Percentiles rank a stretch among this genome's conserved stretches.
These are phyloP conservation scores for Sarcodon aspratus DNA, from an alignment of 768 basidiomycete species.

Conservation along the genomic window DNA sequence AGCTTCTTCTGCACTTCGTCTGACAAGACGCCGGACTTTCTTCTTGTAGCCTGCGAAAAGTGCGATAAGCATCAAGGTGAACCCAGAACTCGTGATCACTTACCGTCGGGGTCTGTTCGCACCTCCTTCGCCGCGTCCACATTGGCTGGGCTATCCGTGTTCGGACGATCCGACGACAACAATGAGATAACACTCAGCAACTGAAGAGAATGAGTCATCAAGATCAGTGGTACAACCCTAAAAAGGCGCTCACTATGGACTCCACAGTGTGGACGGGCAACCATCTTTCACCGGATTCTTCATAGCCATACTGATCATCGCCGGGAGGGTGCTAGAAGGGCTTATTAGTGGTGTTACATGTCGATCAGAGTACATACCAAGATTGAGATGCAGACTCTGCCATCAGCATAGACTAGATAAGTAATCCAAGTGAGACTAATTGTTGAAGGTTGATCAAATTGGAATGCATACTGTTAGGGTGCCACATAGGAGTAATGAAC, in stretches of 20 bases:
- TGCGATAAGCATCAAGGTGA: not conserved
- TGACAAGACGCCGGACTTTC: conserved; percentile 85
- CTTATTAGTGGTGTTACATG: conserved; percentile 3
- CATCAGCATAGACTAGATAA: conserved; percentile 77
- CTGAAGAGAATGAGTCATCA: conserved; percentile 26
- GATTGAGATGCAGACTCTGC: conserved; percentile 93
- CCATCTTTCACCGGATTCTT: conserved; percentile 96
- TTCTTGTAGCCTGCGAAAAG: conserved; percentile 67
- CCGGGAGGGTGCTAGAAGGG: conserved; percentile 76
- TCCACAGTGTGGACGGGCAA: conserved; percentile 95
- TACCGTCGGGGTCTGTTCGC: conserved; percentile 51
- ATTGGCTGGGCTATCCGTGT: conserved; percentile 90
- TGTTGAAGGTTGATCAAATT: not conserved
- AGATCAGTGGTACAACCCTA: conserved; percentile 2
- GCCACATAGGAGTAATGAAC: conserved; percentile 93
- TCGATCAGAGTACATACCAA: conserved; percentile 33
- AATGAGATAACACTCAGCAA: conserved; percentile 95
- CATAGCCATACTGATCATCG: conserved; percentile 94
- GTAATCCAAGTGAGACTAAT: not conserved
- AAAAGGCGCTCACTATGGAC: conserved; percentile 60
- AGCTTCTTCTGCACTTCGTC: conserved; percentile 83
- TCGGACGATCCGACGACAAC: conserved; percentile 83
- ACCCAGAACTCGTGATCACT: conserved; percentile 8
- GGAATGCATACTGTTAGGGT: conserved; percentile 78
- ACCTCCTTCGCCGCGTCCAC: conserved; percentile 92